These are phyloP conservation scores for Paraphaeosphaeria sporulosa DNA, from an alignment of 2,329 filamentous ascomycete species.

Conservation along the genomic window DNA sequence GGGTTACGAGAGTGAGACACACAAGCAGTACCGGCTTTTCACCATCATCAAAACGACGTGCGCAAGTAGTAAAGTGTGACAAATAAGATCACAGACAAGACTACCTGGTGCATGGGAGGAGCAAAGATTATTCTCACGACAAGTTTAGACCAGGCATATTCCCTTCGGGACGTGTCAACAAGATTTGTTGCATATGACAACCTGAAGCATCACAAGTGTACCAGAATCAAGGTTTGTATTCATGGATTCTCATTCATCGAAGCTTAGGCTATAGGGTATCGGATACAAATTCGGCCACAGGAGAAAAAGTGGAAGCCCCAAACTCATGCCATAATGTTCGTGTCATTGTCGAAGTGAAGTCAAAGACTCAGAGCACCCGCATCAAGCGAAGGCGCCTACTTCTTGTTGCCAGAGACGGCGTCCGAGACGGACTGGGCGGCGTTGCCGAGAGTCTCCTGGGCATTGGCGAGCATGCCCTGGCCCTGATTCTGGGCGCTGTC, in stretches of 20 bases:
- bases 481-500: constrained; percentile 53
- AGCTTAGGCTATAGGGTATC: constrained; percentile 27
- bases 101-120: no score
- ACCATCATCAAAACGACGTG: no score
- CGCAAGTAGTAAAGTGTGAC: no score
- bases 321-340: constrained; percentile 6
- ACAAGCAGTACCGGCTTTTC: no score
- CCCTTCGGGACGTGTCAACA: no score
- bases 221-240: background rate
- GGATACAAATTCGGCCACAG: constrained; percentile 21
- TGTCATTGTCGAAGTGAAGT: constrained; percentile 5
- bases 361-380: constrained; percentile 8
- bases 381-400: constrained; percentile 33
- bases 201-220: no score
- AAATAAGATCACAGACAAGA: no score
- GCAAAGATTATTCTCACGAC: no score
- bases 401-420: constrained; percentile 47
- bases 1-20: no score
- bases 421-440: constrained; percentile 51
- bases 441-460: constrained; percentile 51
- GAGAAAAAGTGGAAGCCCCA: constrained; percentile 7
- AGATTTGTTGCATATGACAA: no score
- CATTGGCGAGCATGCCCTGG: constrained; percentile 49
- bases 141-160: no score
- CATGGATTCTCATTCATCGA: constrained; percentile 21